Percentiles rank a stretch among this genome's conserved stretches.
Conservation (phyloP, 306 rosid species). For the Ormosia semicastrata region DNA sequence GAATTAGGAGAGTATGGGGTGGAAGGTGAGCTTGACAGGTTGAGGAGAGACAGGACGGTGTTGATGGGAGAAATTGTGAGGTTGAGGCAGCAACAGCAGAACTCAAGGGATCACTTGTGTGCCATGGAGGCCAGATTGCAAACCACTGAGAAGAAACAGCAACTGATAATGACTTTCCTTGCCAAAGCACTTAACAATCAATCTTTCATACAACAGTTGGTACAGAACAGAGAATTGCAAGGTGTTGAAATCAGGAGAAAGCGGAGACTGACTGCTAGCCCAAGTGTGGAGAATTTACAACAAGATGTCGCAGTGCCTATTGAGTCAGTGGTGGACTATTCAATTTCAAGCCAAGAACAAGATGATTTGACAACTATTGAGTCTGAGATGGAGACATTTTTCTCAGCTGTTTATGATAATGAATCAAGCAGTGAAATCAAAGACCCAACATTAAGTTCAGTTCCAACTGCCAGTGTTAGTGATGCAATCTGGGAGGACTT, state of each 20-base stretch:
- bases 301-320: slow-evolving; percentile 34
- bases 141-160: slow-evolving; percentile 71
- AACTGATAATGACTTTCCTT: slow-evolving; percentile 64
- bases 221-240: slow-evolving; percentile 36
- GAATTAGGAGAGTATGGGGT: slow-evolving; percentile 80
- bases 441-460: slow-evolving; percentile 31
- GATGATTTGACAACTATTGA: slow-evolving; percentile 45
- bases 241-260: slow-evolving; percentile 54
- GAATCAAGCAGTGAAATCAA: slow-evolving; percentile 51
- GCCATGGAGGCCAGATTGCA: slow-evolving; percentile 66
- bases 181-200: slow-evolving; percentile 66
- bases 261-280: slow-evolving; percentile 57
- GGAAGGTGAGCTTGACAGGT: slow-evolving; percentile 64
- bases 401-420: slow-evolving; percentile 43
- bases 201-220: slow-evolving; percentile 47
- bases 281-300: slow-evolving; percentile 60
- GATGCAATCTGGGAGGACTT: slow-evolving; percentile 64
- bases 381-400: slow-evolving; percentile 57
- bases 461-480: slow-evolving; percentile 18
- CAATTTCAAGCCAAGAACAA: slow-evolving; percentile 27
- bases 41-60: slow-evolving; percentile 62
- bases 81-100: slow-evolving; percentile 75
- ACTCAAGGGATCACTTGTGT: slow-evolving; percentile 46
- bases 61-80: slow-evolving; percentile 68
- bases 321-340: slow-evolving; percentile 19